Evolutionary conservation across 345 rosid species (phyloP), one percentile per base, ranked within the genome.

Genomic region (Hypericum perforatum): DNA sequence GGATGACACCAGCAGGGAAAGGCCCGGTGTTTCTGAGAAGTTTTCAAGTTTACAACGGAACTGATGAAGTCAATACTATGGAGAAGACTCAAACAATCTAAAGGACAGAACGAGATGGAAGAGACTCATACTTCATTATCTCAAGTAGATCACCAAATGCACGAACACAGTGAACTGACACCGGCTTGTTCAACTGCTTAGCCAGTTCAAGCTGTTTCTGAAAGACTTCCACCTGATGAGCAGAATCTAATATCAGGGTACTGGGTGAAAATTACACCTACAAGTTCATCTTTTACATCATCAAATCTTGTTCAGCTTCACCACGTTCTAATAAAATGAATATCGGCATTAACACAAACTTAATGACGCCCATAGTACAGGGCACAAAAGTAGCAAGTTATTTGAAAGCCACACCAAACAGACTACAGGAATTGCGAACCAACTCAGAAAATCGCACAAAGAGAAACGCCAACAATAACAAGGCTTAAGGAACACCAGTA

Each of bases 81-180:
- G 44, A 62, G 22, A 32, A 36, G 48, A 37, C 7, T 15, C 29
- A 8, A 52, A 59, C 37, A 58, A 16, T 5, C 46, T 7, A 45
- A 22, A 4, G 32, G 32, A 22, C 32, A 4, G 32, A 22, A 22
- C 32, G 2, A 22, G 32, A 22, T 22, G 32, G 32, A 1, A 22
- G 6, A 47, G 44, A 42, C 50, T 3, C 69, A 29, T 82, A 84
- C 96, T 80, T 85, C 71, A 88, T 29, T 70, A 75, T 78, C 67
- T 67, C 81, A n/a, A 88, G 97, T 57, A 89, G 75, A 73, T 85
- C 89, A 0, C 94, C 91, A 11, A 70, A 88, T 22, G 97, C 97
- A 52, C 89, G 94, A 37, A 92, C 97, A 76, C 94, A 92, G 52
- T 84, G 95, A 58, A 88, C 39, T 0, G 95, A 83, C 41, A 80